Evolutionary conservation across 1,139 yeast genomes (phyloP).

Genomic region (Geotrichum klebahnii): DNA sequence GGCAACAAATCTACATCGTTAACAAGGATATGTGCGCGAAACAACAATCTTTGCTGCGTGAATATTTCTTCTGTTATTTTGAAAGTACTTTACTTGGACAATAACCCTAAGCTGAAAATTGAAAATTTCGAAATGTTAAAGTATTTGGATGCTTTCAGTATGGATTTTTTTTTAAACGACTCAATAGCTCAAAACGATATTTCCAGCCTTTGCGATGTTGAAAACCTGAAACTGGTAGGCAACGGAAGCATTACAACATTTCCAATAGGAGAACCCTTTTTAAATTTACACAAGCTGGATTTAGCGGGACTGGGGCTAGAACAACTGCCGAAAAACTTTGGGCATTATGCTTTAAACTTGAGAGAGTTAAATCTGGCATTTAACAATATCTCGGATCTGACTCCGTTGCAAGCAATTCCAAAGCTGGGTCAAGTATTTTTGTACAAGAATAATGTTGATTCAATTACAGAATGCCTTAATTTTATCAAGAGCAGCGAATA

Average conservation of each 20-base stretch:
- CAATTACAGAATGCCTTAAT: constrained; percentile 28
- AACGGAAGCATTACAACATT: background rate
- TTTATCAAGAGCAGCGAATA: constrained; percentile 27
- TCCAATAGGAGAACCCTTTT: constrained; percentile 32
- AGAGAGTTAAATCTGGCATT: constrained; percentile 38
- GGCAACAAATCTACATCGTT: background rate
- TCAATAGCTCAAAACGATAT: background rate
- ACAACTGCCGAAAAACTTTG: constrained; percentile 32
- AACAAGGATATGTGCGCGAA: constrained; percentile 4
- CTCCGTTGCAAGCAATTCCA: constrained; percentile 32
- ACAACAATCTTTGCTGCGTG: background rate
- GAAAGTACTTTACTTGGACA: constrained; percentile 2
- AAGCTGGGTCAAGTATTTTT: constrained; percentile 34
- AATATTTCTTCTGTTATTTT: background rate
- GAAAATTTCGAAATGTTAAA: background rate
- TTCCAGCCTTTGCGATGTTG: constrained; percentile 1
- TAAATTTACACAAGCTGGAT: constrained; percentile 37
- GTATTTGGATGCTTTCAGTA: constrained; percentile 1
- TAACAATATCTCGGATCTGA: constrained; percentile 32
- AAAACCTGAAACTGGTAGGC: background rate
- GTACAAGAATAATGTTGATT: constrained; percentile 32
- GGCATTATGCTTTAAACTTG: constrained; percentile 32
- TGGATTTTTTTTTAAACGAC: background rate
- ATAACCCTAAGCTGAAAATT: constrained; percentile 4
- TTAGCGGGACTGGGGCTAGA: constrained; percentile 32